These are phyloP conservation scores for Panus rudis DNA, from an alignment of 768 basidiomycete genomes.

Conservation along the genomic window DNA sequence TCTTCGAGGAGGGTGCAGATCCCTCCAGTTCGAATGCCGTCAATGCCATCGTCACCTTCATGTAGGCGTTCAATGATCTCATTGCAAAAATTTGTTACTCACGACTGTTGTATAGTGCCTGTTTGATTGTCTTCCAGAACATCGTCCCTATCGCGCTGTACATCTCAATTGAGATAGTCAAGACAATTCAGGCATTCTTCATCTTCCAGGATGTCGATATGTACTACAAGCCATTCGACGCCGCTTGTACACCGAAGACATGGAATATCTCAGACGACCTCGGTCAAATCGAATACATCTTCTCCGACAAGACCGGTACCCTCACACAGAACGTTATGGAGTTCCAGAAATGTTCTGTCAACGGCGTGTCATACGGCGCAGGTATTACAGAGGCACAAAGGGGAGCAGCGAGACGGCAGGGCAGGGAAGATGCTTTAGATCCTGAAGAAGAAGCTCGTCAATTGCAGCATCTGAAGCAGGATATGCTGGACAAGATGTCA, in stretches of 20 bases:
- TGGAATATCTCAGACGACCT: conserved; percentile 99
- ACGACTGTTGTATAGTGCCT: conserved; percentile 48
- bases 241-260: conserved; percentile 89
- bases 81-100: not conserved
- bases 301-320: conserved; percentile 94
- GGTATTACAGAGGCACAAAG: conserved; percentile 94
- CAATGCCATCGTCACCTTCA: conserved; percentile 85
- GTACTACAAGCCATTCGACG: conserved; percentile 86
- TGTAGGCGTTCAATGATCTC: conserved; percentile 44
- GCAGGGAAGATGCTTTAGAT: conserved; percentile 55
- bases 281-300: conserved; percentile 95
- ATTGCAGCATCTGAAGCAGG: conserved; percentile 56
- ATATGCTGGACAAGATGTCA: conserved; percentile 72
- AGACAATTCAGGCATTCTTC: conserved; percentile 95
- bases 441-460: conserved; percentile 66
- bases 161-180: conserved; percentile 97
- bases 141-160: conserved; percentile 94
- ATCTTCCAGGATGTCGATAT: conserved; percentile 95
- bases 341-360: conserved; percentile 91
- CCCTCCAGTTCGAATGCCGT: conserved; percentile 54
- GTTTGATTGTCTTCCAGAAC: conserved; percentile 94
- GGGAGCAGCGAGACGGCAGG: conserved; percentile 82
- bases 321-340: conserved; percentile 99
- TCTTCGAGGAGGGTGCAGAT: conserved; percentile 64
- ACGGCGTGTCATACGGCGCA: conserved; percentile 83